A percentile compares a stretch with the other conserved stretches of the same genome.
These are phyloP conservation scores for Colletotrichum sp. DNA, from an alignment of 2,329 filamentous ascomycete species.

Conservation along the genomic window DNA sequence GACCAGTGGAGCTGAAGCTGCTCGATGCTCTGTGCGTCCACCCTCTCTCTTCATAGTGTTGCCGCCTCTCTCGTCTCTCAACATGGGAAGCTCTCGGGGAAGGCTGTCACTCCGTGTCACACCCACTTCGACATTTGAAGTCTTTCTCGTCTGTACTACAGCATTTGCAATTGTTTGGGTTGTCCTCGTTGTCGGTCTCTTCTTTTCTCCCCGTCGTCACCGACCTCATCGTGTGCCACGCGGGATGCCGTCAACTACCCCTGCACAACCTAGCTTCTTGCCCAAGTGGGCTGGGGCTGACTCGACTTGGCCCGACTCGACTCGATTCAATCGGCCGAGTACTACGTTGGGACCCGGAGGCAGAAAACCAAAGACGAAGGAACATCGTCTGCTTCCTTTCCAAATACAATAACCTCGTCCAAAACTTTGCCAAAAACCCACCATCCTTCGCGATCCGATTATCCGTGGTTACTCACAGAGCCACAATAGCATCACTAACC, in stretches of 20 bases:
- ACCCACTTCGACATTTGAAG: not conserved
- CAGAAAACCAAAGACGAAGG: not conserved
- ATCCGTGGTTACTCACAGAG: not conserved
- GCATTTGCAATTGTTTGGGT: not conserved
- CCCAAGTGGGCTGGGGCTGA: not conserved
- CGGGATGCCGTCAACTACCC: not conserved
- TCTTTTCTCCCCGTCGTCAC: not conserved
- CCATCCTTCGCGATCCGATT: not conserved
- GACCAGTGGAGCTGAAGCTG: not conserved
- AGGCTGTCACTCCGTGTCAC: not conserved
- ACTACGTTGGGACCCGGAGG: not conserved
- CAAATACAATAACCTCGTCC: not conserved
- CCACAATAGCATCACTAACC: not conserved
- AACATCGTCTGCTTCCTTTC: not conserved
- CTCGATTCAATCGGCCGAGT: not conserved
- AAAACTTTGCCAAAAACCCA: not conserved
- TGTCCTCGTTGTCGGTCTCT: not conserved
- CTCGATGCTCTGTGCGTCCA: not conserved
- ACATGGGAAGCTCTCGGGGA: not conserved
- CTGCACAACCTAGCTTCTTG: not conserved
- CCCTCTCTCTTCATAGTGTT: not conserved
- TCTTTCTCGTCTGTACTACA: not conserved
- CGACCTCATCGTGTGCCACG: not conserved
- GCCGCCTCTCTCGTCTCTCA: not conserved
- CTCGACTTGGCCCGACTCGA: not conserved